A percentile compares a stretch with the other conserved stretches of the same genome.
phyloP scores from a whole-genome alignment of 2,329 filamentous ascomycete species.

The Claviceps citrina region DNA sequence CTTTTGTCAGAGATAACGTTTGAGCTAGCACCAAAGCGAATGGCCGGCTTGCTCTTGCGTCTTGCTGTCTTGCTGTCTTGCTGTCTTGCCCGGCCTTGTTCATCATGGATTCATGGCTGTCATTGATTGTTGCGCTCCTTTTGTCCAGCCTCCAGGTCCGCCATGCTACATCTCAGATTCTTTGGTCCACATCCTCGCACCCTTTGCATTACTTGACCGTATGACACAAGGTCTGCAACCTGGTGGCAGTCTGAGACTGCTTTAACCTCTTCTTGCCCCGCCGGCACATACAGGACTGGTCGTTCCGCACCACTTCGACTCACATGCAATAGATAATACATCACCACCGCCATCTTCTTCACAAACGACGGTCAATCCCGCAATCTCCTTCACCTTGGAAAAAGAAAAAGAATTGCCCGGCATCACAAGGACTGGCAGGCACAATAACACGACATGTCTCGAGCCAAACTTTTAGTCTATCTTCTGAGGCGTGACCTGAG shows the following conservation, averaged over 20 bases:
- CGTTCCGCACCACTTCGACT: neutral
- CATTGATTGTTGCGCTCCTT: slow-evolving; percentile 1
- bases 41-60: too few species aligned
- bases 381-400: neutral
- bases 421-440: neutral
- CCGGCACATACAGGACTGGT: neutral
- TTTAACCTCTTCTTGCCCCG: neutral
- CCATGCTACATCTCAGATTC: slow-evolving; percentile 2
- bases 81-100: neutral
- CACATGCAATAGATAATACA: neutral
- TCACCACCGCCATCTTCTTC: neutral
- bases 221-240: neutral
- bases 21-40: too few species aligned
- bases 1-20: too few species aligned
- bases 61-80: neutral
- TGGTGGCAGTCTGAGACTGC: too few species aligned
- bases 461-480: slow-evolving; percentile 47
- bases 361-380: neutral
- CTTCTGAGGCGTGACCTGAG: slow-evolving; percentile 59
- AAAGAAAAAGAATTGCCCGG: neutral
- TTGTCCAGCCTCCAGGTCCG: neutral
- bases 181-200: neutral
- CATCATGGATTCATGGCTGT: too few species aligned
- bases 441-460: slow-evolving; percentile 14
- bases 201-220: neutral